phyloP scores from a whole-genome alignment of 1,284 basidiomycete genomes.

The Pyrrhoderma lamaoense region DNA sequence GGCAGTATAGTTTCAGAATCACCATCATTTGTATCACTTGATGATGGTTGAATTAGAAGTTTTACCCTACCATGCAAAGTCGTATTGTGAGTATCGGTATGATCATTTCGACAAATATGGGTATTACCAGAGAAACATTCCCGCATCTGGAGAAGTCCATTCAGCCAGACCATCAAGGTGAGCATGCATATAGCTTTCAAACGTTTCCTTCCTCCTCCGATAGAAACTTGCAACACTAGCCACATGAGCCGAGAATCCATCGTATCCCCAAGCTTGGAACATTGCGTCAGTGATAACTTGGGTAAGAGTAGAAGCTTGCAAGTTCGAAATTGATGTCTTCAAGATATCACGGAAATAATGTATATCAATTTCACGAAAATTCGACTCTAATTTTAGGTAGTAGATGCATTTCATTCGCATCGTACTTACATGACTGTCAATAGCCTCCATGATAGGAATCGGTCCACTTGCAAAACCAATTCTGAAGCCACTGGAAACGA shows the following conservation, averaged over 20 bases:
- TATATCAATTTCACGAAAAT: no score
- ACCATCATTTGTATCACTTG: conserved; percentile 29
- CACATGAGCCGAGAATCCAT: conserved; percentile 73
- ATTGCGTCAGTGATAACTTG: conserved; percentile 73
- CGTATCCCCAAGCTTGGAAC: conserved; percentile 70
- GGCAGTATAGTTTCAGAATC: conserved; percentile 76
- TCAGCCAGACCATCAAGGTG: conserved; percentile 51
- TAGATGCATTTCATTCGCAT: no score
- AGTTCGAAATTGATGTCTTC: conserved; percentile 64
- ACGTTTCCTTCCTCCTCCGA: conserved; percentile 67
- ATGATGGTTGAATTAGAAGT: conserved; percentile 34
- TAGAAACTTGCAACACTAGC: conserved; percentile 74
- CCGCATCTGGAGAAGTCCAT: conserved; percentile 83
- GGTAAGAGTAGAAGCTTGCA: conserved; percentile 73
- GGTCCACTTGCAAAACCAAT: conserved; percentile 85
- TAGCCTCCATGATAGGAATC: conserved; percentile 59
- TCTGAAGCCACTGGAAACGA: conserved; percentile 74
- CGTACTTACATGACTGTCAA: conserved; percentile 64
- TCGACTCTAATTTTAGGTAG: no score
- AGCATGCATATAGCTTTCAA: conserved; percentile 66
- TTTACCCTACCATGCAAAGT: no score
- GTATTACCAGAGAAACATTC: conserved; percentile 84
- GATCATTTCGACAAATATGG: conserved; percentile 34
- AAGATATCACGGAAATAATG: conserved; percentile 8
- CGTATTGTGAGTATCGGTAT: conserved; percentile 13